Conservation (phyloP, 1,139 yeast genomes). For the Lodderomyces theae region DNA sequence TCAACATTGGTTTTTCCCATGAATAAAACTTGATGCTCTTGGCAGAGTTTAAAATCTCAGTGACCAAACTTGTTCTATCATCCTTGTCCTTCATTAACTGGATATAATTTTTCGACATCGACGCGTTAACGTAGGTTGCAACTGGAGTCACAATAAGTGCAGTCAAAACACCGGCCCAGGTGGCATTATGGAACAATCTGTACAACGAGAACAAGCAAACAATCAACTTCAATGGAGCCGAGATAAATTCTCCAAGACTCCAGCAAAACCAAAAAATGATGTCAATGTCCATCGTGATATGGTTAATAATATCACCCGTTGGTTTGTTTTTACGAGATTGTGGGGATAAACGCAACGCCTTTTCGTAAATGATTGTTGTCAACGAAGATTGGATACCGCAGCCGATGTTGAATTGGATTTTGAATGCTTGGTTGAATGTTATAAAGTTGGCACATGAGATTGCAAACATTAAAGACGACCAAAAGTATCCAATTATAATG, state of each 20-base stretch:
- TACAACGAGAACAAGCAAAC: conserved; percentile 28
- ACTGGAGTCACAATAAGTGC: conserved; percentile 35
- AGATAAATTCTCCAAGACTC: conserved; percentile 27
- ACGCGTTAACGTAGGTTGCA: conserved; percentile 29
- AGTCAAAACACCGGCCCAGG: conserved; percentile 35
- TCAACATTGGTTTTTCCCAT: conserved; percentile 42
- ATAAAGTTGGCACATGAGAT: conserved; percentile 25
- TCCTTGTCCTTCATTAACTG: conserved; percentile 32
- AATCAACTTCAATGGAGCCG: conserved; percentile 53
- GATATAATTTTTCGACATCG: conserved; percentile 26
- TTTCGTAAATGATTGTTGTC: conserved; percentile 31
- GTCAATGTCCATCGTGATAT: conserved; percentile 37
- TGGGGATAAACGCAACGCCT: conserved; percentile 36
- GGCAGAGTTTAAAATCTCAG: conserved; percentile 39
- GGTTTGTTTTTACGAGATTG: conserved; percentile 37
- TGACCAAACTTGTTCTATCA: conserved; percentile 35
- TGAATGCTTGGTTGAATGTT: conserved; percentile 25
- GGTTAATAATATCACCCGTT: conserved; percentile 41
- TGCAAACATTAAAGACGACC: conserved; percentile 29
- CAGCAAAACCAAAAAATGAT: conserved; percentile 26
- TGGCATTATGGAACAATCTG: conserved; percentile 31
- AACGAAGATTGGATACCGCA: conserved; percentile 23
- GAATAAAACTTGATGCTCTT: conserved; percentile 41
- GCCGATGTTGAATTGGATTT: conserved; percentile 19
- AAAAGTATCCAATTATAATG: conserved; percentile 27